Conservation (phyloP, 2,329 filamentous ascomycete species). For the Nigrospora osmanthi region DNA sequence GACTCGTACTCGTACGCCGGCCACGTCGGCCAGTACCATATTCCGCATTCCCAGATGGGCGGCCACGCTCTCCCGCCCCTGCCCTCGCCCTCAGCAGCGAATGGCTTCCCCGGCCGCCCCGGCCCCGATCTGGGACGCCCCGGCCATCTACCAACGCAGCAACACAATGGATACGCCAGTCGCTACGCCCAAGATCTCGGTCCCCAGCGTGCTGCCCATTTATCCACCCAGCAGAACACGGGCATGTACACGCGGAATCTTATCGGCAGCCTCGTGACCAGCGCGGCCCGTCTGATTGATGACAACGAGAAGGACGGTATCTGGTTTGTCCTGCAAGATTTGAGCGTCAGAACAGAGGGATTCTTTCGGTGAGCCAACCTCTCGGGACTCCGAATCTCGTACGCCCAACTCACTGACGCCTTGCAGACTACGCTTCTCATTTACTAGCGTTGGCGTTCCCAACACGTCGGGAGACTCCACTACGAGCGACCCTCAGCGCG, state of each 20-base stretch:
- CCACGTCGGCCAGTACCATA: no score
- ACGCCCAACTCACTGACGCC: slow-evolving; percentile 1
- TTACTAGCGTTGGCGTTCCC: slow-evolving; percentile 71
- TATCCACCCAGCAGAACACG: slow-evolving; percentile 44
- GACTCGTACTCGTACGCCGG: no score
- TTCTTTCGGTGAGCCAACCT: slow-evolving; percentile 64
- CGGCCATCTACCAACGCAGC: slow-evolving; percentile 22
- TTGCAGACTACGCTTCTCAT: slow-evolving; percentile 56
- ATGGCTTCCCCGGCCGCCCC: no score
- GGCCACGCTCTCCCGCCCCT: neutral
- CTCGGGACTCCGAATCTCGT: neutral
- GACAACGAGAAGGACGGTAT: slow-evolving; percentile 75
- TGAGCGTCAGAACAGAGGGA: slow-evolving; percentile 90
- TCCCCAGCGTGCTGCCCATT: neutral
- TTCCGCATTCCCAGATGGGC: neutral
- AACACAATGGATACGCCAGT: slow-evolving; percentile 11
- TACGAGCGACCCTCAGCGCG: slow-evolving; percentile 30
- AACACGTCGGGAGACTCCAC: slow-evolving; percentile 23
- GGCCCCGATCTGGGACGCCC: no score
- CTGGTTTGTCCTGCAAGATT: slow-evolving; percentile 94
- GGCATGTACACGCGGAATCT: slow-evolving; percentile 94
- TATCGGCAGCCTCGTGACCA: slow-evolving; percentile 85
- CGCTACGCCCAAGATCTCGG: slow-evolving; percentile 8
- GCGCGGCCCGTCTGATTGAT: slow-evolving; percentile 77
- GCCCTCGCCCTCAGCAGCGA: no score